Base-by-base conservation (phyloP, 1,284 basidiomycete species). In the Trichosporon ovoides region DNA sequence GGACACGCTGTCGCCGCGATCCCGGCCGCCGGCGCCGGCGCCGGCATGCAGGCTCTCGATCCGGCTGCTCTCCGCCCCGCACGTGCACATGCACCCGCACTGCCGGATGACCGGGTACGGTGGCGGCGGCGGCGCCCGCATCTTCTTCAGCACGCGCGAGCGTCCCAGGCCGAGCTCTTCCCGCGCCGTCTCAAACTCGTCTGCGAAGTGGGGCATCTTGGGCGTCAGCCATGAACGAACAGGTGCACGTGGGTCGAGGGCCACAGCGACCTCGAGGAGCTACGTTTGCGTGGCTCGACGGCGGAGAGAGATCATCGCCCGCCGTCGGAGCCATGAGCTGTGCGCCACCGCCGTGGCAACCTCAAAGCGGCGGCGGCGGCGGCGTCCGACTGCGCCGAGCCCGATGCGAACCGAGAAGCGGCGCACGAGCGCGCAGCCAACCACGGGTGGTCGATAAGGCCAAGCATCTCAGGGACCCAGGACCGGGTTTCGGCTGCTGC, bases 181-280 rank as follows among this genome's bases (percentile, higher is more conserved):
- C 2, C 61, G 53, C 11, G 60, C 51, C n/a, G 40, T 31, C 46
- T 43, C 51, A 14, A 63, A 63, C 20, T 60, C 50, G 57, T 43
- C 40, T 10, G 46, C 53, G 36, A 58, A 58, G 38, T 58, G 57
- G 11, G 57, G 57, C 53, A 58, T 54, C 53, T 59, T n/a, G 40
- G 13, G 24, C 16, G 35, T 40, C 19, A 40, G 51, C 34, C 7
- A 28, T 13, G 16, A 14, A 13, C 35, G 12, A 37, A n/a, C 4
- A 31, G 28, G 28, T 31, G 28, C 28, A 31, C 28, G 28, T 31
- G 5, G n/a, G n/a, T 9, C 28, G 9, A 5, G 28, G 28, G 28
- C 28, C 28, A 31, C 28, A 31, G 28, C n/a, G 28, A 31, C 9
- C 28, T 31, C 9, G 28, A 31, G 5, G 28, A 31, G 28, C 28